These are phyloP conservation scores for Vaccinium vitisidaea DNA, from an alignment of 148 eudicot genomes.

Conservation along the genomic window DNA sequence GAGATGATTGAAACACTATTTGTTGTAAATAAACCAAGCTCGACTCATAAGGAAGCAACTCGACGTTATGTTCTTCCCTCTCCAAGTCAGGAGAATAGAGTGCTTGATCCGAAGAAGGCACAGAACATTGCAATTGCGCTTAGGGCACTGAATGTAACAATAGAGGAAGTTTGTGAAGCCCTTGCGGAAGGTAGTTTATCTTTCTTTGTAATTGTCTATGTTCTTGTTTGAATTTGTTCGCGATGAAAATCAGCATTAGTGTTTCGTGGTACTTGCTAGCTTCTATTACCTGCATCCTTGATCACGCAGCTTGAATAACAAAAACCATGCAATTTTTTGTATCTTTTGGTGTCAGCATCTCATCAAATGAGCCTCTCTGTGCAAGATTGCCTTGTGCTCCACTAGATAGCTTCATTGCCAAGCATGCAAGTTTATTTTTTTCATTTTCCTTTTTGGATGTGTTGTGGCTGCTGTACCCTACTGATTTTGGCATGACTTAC, in stretches of 20 bases:
- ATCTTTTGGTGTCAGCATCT: background rate
- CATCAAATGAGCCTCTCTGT: background rate
- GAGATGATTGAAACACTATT: slow-evolving; percentile 96
- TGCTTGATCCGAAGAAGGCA: slow-evolving; percentile 94
- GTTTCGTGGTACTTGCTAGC: too few relatives aligned
- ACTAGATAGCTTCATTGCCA: background rate
- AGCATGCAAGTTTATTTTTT: background rate
- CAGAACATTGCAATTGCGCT: slow-evolving; percentile 89
- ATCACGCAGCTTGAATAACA: background rate
- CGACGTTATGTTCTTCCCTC: slow-evolving; percentile 45
- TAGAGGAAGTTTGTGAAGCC: slow-evolving; percentile 94
- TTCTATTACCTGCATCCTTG: background rate
- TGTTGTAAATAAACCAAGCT: slow-evolving; percentile 58
- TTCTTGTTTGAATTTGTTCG: background rate
- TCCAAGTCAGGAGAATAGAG: slow-evolving; percentile 62
- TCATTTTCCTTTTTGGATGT: background rate
- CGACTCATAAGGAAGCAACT: slow-evolving; percentile 48
- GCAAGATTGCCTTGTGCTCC: background rate
- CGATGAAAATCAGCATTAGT: background rate
- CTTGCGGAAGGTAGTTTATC: slow-evolving; percentile 71
- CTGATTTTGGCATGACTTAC: background rate
- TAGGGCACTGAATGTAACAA: slow-evolving; percentile 82
- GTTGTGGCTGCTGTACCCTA: background rate
- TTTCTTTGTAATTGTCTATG: background rate
- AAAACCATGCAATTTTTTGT: too few relatives aligned